These are phyloP conservation scores for Parasarocladium wereldwijsianum DNA, from an alignment of 2,329 filamentous ascomycete species.

Conservation along the genomic window DNA sequence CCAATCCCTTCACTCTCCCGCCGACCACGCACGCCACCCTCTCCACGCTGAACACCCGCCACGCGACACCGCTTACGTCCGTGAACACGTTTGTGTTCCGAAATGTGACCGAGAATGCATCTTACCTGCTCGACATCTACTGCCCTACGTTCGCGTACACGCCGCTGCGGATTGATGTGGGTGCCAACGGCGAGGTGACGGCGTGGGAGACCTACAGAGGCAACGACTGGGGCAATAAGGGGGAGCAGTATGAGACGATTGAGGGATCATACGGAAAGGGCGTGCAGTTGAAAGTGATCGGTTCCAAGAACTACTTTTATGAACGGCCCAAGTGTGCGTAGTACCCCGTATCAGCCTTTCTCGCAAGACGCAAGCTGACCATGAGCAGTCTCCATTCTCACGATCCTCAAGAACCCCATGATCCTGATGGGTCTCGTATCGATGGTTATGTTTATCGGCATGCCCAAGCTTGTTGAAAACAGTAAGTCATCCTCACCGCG, in stretches of 20 bases:
- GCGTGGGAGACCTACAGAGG: conserved; percentile 79
- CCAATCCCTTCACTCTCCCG: conserved; percentile 40
- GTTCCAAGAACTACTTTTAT: conserved; percentile 60
- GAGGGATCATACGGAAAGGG: conserved; percentile 21
- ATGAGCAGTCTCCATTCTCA: conserved; percentile 55
- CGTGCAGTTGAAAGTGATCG: conserved; percentile 48
- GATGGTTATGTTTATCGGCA: conserved; percentile 72
- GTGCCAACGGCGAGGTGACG: conserved; percentile 29
- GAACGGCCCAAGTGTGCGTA: conserved; percentile 61
- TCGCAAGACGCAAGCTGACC: neutral
- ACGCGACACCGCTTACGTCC: conserved; percentile 48
- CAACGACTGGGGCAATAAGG: conserved; percentile 81
- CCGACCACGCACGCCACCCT: conserved; percentile 52
- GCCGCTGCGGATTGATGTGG: conserved; percentile 66
- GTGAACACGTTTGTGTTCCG: conserved; percentile 62
- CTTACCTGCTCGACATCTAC: conserved; percentile 73
- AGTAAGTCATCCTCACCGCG: conserved; percentile 46
- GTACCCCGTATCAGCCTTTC: neutral
- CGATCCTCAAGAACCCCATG: conserved; percentile 88
- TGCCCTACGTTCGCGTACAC: conserved; percentile 61
- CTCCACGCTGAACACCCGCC: conserved; percentile 21
- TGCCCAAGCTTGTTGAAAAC: conserved; percentile 92
- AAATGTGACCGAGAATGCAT: conserved; percentile 49
- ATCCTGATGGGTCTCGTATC: conserved; percentile 80
- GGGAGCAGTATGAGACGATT: conserved; percentile 38